Evolutionary conservation across 495 filamentous ascomycete species (phyloP), one percentile per base, ranked within the genome.

Genomic region (Lentithecium fluviatile): DNA sequence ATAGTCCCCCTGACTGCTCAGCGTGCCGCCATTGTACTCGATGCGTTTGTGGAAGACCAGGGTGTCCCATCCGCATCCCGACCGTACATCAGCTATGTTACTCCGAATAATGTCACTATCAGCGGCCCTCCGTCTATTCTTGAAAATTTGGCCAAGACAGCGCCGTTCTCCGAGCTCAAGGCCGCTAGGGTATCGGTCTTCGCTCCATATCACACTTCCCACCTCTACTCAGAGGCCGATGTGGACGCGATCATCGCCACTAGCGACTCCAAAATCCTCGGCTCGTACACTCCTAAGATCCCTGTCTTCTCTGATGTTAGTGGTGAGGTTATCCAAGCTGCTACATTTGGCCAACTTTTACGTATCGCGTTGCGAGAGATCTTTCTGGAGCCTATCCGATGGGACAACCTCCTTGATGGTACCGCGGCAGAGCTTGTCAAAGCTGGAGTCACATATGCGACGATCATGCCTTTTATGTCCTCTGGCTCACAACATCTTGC

Each of bases 151-250:
- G 13, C 40, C 17, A 53, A 64, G 55, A 36, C 45, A 5, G 45
- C 53, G 5, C 40, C 49, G 3, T 64, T 64, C 43, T 48, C 46
- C 25, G 61, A 58, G 21, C 49, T 43, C 21, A 52, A 52, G 23
- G 25, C 43, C 25, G 47, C 42, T 23, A 54, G 46, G 20, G 47
- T 49, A 13, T 54, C 58, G 4, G 51, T 56, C 11, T 62, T 50
- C 21, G 58, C 58, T 13, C 58, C 58, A 49, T 62, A 55, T 50
- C 58, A 62, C 20, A 55, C 58, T 47, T 62, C 58, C 45, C 50
- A 54, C 32, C 58, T 62, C 11, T 62, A 55, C 42, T 48, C 58
- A 17, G 50, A 62, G 42, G 40, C 50, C 21, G 58, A 62, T 56
- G 45, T 62, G 11, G 51, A 62, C 36, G 50, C 58, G n/a, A 62